Conservation (phyloP, 345 rosid genomes). For the Salix koriyanagi region DNA sequence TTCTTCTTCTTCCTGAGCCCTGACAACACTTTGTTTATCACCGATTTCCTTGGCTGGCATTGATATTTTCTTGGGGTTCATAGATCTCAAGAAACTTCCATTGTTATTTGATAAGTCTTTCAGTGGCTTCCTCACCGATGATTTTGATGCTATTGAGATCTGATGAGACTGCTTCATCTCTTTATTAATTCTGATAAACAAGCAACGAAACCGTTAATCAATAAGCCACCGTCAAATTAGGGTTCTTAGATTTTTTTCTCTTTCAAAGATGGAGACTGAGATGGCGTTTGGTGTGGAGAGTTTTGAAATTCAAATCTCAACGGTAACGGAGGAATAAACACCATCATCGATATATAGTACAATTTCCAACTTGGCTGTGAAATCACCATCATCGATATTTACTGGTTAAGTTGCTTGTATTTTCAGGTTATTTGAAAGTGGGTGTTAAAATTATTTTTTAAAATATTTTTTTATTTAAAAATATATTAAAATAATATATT, state of each 20-base stretch:
- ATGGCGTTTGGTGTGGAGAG: not conserved
- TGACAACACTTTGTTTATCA: not conserved
- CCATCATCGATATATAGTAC: too few species aligned
- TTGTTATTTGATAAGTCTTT: slow-evolving; percentile 28
- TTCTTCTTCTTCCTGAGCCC: not conserved
- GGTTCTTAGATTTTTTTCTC: not conserved
- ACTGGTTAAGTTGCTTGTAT: too few species aligned
- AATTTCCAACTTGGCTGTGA: too few species aligned
- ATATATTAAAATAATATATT: too few species aligned
- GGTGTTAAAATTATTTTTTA: too few species aligned
- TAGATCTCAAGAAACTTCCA: slow-evolving; percentile 26
- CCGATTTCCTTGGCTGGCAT: slow-evolving; percentile 9
- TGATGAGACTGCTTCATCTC: not conserved
- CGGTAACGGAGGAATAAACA: not conserved
- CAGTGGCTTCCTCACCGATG: slow-evolving; percentile 34
- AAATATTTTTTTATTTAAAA: too few species aligned
- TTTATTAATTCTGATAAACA: not conserved
- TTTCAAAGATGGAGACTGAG: not conserved
- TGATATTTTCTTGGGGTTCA: slow-evolving; percentile 17
- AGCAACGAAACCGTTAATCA: not conserved
- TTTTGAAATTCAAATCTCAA: not conserved
- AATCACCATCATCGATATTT: too few species aligned
- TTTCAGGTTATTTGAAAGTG: too few species aligned
- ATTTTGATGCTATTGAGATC: not conserved
- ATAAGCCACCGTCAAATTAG: not conserved